A percentile compares a stretch with the other conserved stretches of the same genome.
Conservation (phyloP, 306 rosid genomes). For the Ziziphus jujuba region DNA sequence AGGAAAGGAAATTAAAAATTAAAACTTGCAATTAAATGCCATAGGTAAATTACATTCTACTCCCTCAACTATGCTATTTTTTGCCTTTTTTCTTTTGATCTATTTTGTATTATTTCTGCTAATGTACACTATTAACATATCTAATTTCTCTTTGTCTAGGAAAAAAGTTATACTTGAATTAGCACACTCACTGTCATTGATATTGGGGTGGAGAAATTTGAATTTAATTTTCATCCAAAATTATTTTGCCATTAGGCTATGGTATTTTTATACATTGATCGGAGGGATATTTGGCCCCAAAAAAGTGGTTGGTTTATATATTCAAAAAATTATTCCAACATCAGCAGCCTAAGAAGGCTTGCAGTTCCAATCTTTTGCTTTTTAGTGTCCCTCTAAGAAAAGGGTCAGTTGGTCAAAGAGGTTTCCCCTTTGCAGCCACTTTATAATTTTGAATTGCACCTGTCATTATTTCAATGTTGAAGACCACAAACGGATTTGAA, state of each 20-base stretch:
- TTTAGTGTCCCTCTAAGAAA: conserved; percentile 2
- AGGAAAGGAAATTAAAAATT: too few relatives aligned
- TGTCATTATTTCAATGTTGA: conserved; percentile 6
- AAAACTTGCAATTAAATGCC: too few relatives aligned
- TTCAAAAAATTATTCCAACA: conserved; percentile 8
- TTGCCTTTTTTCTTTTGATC: too few relatives aligned
- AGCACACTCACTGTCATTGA: too few relatives aligned
- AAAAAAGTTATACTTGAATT: too few relatives aligned
- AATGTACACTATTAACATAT: too few relatives aligned
- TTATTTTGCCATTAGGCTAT: background rate
- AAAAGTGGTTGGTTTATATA: conserved; percentile 8
- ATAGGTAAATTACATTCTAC: too few relatives aligned
- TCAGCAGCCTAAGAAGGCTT: background rate
- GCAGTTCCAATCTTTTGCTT: conserved; percentile 14
- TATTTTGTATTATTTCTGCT: too few relatives aligned
- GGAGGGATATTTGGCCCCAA: background rate
- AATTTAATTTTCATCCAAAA: too few relatives aligned
- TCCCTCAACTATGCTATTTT: too few relatives aligned
- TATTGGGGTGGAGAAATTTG: too few relatives aligned
- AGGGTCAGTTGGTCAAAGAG: conserved; percentile 8
- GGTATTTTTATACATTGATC: background rate
- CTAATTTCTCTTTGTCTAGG: too few relatives aligned
- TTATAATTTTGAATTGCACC: conserved; percentile 14
- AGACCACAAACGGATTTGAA: background rate
- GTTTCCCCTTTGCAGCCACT: conserved; percentile 1